Evolutionary conservation across 2,329 filamentous ascomycete species (phyloP).

Genomic region (Arachnomyces sp.): DNA sequence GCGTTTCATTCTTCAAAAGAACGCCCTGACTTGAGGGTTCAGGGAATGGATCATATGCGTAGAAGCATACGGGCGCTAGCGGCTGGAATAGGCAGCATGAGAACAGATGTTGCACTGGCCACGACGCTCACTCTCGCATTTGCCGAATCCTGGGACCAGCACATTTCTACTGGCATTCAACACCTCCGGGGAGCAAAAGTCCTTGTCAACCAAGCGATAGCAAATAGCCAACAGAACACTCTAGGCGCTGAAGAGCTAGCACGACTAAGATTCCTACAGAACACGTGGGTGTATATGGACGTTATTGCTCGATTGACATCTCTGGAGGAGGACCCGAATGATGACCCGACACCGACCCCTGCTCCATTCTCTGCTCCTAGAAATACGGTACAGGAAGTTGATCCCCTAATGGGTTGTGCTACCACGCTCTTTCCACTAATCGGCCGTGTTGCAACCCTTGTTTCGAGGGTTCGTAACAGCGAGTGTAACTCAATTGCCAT

Average conservation of each 20-base stretch:
- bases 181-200: slow-evolving; percentile 61
- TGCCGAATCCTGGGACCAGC: slow-evolving; percentile 62
- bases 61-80: slow-evolving; percentile 52
- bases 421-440: slow-evolving; percentile 60
- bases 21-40: slow-evolving; percentile 47
- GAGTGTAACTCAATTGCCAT: slow-evolving; percentile 52
- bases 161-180: slow-evolving; percentile 59
- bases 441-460: slow-evolving; percentile 55
- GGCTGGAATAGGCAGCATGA: slow-evolving; percentile 54
- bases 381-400: slow-evolving; percentile 48
- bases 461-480: slow-evolving; percentile 52
- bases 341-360: slow-evolving; percentile 34
- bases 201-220: slow-evolving; percentile 52
- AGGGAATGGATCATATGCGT: slow-evolving; percentile 63
- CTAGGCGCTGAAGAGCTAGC: slow-evolving; percentile 41
- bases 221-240: slow-evolving; percentile 29
- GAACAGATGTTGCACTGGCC: slow-evolving; percentile 56
- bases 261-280: slow-evolving; percentile 58
- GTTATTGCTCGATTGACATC: slow-evolving; percentile 62
- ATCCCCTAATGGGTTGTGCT: slow-evolving; percentile 63
- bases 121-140: slow-evolving; percentile 63
- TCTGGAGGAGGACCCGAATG: slow-evolving; percentile 46
- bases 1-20: slow-evolving; percentile 59
- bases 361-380: slow-evolving; percentile 33
- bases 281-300: slow-evolving; percentile 66